Evolutionary conservation across 805 yeast species (phyloP), one percentile per base, ranked within the genome.

Genomic region (Starmerella geochares): DNA sequence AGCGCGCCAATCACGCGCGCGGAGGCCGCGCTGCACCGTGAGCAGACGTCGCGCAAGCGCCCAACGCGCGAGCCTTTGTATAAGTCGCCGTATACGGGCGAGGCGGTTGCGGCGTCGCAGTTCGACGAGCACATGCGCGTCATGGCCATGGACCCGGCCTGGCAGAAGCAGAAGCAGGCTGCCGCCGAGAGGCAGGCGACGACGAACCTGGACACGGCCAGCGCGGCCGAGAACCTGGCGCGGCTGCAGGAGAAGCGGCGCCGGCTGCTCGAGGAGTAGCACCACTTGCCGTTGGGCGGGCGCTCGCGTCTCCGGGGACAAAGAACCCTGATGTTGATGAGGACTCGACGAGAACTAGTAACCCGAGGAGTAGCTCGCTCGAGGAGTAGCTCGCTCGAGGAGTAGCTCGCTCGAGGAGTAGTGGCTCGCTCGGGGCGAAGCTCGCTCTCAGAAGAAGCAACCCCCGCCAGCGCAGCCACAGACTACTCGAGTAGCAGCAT

Each of bases 81-180:
- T 36, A 73, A 70, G 54, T 86, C 95, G 61, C 96, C 96, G n/a
- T 70, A 84, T 36, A 84, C 95, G 0, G 81, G 81, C 1, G 74
- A 78, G 58, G 59, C 73, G 60, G 74, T 88, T 1, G 82, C 88
- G 0, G 92, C 83, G 57, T 71, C 73, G 37, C 69, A 80, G 54
- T 86, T 83, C 61, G 62, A 66, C 36, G 75, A 73, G 53, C 96
- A 90, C 62, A 69, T 88, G 56, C 75, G 77, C 52, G 75, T 79
- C 14, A 68, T 83, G 49, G 68, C 85, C 32, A 67, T 88, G 40
- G 95, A 88, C 64, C 95, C 96, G 2, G 71, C 77, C 56, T 85
- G 84, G 66, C 74, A 78, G 55, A 78, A 78, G 49, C 86, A 86
- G 63, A 79, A 78, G 59, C 66, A 60, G 1, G 51, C 58, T 27